Evolutionary conservation across 176 grass and related monocot genomes (phyloP).

Genomic region (Carex cristatella): DNA sequence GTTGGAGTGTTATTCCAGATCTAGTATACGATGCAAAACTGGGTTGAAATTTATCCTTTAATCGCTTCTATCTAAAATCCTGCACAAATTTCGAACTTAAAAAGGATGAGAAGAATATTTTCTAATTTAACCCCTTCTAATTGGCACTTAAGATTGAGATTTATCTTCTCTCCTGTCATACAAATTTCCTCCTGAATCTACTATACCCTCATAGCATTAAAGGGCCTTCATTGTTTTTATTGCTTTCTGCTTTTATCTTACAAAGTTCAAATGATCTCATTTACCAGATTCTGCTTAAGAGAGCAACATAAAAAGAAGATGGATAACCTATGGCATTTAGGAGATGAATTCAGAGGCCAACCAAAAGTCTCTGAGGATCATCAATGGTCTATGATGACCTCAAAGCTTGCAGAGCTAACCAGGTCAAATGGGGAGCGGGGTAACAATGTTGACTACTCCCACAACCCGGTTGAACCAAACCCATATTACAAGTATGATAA

Average conservation of each 20-base stretch:
- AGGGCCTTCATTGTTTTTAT: background rate
- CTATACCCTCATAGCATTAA: background rate
- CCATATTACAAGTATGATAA: slow-evolving; percentile 73
- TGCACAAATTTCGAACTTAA: background rate
- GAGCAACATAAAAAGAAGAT: slow-evolving; percentile 33
- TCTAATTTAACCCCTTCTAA: background rate
- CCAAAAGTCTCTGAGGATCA: slow-evolving; percentile 79
- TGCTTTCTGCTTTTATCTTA: background rate
- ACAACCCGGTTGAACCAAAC: slow-evolving; percentile 50
- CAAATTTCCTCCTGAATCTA: background rate
- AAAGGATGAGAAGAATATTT: background rate
- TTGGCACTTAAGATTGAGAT: background rate
- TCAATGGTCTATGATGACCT: slow-evolving; percentile 95
- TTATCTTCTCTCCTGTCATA: background rate
- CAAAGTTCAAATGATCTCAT: slow-evolving; percentile 1
- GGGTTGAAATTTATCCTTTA: background rate
- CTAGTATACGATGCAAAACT: background rate
- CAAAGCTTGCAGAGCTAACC: slow-evolving; percentile 89
- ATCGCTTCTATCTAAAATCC: background rate
- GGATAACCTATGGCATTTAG: slow-evolving; percentile 90
- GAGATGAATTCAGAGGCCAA: slow-evolving; percentile 83
- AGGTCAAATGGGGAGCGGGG: slow-evolving; percentile 56
- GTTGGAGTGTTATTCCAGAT: background rate
- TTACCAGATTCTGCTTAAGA: background rate
- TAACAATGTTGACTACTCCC: slow-evolving; percentile 60